These are phyloP conservation scores for Fusarium xylarioides DNA, from an alignment of 2,329 filamentous ascomycete species.

Conservation along the genomic window DNA sequence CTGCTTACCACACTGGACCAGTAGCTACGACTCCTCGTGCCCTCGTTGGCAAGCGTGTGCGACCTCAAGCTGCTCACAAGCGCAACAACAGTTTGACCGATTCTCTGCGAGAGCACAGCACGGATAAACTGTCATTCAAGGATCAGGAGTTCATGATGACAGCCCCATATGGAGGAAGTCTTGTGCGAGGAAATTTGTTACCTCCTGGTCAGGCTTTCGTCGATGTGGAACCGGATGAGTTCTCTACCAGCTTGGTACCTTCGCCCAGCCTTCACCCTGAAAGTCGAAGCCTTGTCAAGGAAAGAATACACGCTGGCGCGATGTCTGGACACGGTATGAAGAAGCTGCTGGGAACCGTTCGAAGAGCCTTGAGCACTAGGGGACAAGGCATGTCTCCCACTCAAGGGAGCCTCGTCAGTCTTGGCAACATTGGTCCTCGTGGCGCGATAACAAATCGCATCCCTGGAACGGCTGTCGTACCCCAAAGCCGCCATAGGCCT, in stretches of 20 bases:
- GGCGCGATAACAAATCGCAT: constrained; percentile 66
- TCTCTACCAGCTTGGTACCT: constrained; percentile 57
- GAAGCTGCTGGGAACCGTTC: constrained; percentile 85
- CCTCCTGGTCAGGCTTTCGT: constrained; percentile 86
- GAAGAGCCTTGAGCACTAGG: constrained; percentile 77
- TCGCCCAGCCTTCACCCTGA: constrained; percentile 62
- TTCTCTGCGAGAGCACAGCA: constrained; percentile 75
- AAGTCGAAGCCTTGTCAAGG: constrained; percentile 53
- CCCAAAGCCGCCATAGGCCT: constrained; percentile 59
- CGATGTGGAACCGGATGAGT: constrained; percentile 66
- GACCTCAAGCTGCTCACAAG: constrained; percentile 70
- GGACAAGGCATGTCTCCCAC: constrained; percentile 56
- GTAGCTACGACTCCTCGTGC: constrained; percentile 68
- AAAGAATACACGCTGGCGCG: constrained; percentile 61
- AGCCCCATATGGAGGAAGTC: constrained; percentile 78
- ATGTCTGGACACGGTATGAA: constrained; percentile 81
- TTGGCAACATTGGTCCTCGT: constrained; percentile 59
- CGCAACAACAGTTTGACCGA: constrained; percentile 89
- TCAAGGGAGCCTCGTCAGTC: constrained; percentile 58
- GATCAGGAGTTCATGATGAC: constrained; percentile 68
- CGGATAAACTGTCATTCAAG: constrained; percentile 61
- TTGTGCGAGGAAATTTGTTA: constrained; percentile 86
- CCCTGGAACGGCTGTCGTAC: constrained; percentile 68
- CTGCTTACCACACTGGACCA: constrained; percentile 57
- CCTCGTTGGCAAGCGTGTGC: constrained; percentile 66